These are phyloP conservation scores for Solanum sejunctum DNA, from an alignment of 257 asterid species.

Conservation along the genomic window DNA sequence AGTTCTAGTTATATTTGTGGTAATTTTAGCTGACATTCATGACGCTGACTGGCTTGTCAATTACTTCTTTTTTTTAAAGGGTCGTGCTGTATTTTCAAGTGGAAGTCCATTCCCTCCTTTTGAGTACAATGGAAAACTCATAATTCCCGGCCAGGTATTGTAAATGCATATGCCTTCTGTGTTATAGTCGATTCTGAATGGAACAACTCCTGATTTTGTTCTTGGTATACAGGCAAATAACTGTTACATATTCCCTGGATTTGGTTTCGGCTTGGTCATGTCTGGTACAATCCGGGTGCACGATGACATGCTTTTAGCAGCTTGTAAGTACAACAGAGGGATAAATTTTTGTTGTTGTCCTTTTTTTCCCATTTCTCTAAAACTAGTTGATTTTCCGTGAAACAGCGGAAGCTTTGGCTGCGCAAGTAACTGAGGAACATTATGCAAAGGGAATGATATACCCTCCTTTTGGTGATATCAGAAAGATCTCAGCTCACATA, in stretches of 20 bases:
- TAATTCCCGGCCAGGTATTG: conserved; percentile 80
- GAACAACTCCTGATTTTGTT: background rate
- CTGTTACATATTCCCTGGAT: conserved; percentile 92
- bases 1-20: background rate
- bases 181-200: background rate
- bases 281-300: conserved; percentile 95
- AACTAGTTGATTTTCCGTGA: background rate
- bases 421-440: conserved; percentile 83
- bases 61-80: conserved; percentile 25
- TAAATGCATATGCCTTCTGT: background rate
- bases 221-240: conserved; percentile 67
- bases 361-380: background rate
- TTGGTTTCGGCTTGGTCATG: conserved; percentile 88
- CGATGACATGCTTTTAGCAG: conserved; percentile 96
- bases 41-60: background rate
- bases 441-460: conserved; percentile 87
- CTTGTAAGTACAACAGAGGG: conserved; percentile 49
- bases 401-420: conserved; percentile 97
- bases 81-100: conserved; percentile 79
- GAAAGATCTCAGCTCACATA: conserved; percentile 86
- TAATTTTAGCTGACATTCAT: background rate
- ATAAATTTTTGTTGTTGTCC: background rate
- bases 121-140: conserved; percentile 49
- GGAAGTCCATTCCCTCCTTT: conserved; percentile 97
- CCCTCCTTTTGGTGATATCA: conserved; percentile 66